phyloP scores from a whole-genome alignment of 495 filamentous ascomycete species.

The Aspergillus conjunctus region DNA sequence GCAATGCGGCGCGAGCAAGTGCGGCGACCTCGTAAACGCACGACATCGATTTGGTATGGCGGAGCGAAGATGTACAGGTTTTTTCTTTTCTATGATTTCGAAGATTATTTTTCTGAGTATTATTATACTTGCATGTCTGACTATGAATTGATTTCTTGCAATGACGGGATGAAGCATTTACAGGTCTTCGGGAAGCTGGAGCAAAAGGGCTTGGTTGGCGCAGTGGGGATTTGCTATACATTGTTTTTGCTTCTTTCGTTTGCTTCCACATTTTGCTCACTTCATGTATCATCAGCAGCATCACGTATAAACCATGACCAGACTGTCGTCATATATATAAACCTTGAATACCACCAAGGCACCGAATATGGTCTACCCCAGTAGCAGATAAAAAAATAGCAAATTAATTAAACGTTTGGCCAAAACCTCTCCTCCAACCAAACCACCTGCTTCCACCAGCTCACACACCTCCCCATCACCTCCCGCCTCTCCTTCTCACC shows the following conservation, averaged over 20 bases:
- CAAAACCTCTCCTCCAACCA: conserved; percentile 57
- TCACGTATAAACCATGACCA: conserved; percentile 6
- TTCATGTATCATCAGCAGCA: conserved; percentile 9
- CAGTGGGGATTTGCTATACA: background rate
- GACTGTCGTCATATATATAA: background rate
- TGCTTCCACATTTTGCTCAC: conserved; percentile 7
- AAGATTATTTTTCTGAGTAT: background rate
- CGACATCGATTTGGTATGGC: background rate
- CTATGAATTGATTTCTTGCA: background rate
- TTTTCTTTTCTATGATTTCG: background rate
- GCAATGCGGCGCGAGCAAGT: conserved; percentile 45
- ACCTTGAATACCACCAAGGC: background rate
- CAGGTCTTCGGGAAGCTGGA: background rate
- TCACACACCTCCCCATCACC: conserved; percentile 37
- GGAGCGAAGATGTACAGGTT: background rate
- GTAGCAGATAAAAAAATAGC: background rate
- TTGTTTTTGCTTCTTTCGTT: background rate
- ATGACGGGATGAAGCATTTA: conserved; percentile 4
- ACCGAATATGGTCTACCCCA: background rate
- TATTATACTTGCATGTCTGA: background rate
- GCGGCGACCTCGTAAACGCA: conserved; percentile 27
- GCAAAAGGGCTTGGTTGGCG: background rate
- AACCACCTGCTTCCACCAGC: conserved; percentile 56
- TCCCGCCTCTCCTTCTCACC: conserved; percentile 41
- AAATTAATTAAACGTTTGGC: conserved; percentile 31